Evolutionary conservation across 2,329 filamentous ascomycete species (phyloP), one percentile per base, ranked within the genome.

Genomic region (Pseudomassariella vexata): DNA sequence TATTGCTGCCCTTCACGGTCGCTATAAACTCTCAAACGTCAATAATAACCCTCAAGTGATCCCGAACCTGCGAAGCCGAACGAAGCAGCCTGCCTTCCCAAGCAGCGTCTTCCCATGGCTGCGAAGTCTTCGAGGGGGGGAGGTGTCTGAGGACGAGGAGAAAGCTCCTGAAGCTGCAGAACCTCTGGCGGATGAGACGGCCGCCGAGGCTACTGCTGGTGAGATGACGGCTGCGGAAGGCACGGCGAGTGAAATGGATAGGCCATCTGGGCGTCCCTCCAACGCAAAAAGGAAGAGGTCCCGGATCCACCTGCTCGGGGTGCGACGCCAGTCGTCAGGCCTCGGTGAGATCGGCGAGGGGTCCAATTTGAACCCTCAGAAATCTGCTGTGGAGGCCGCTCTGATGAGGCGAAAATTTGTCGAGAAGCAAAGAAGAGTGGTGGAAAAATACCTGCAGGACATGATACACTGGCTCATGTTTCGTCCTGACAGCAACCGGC

Each of bases 391-490:
- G 20, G 74, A 81, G 30, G 68, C 76, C 44, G 66, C 63, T 10
- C 54, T 78, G 19, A 63, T 70, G 24, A 70, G 63, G 37, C 65
- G 66, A 45, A 67, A 80, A 35, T 94, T 90, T 46, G 76, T 86
- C 24, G 86, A 94, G 47, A 79, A 76, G 40, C 89, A 95, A 58
- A 77, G 90, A 35, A 82, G 79, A 47, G 86, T 85, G 53, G 66
- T 98, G 19, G 92, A 96, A 54, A 79, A 79, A 29, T 98, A 98
- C 54, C 66, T 98, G 14, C 86, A 90, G 42, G 84, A 90, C 49
- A 87, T 96, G 79, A 90, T 96, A 38, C 80, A 86, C 34, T 96
- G 90, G 75, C 78, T 98, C 48, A 96, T 98, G 60, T 98, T 98
- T 62, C 79, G 90, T 27, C 81, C 92, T 6, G 90, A 96, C 58